Conservation (phyloP, 768 basidiomycete species). For the Tulasnella sp. region DNA sequence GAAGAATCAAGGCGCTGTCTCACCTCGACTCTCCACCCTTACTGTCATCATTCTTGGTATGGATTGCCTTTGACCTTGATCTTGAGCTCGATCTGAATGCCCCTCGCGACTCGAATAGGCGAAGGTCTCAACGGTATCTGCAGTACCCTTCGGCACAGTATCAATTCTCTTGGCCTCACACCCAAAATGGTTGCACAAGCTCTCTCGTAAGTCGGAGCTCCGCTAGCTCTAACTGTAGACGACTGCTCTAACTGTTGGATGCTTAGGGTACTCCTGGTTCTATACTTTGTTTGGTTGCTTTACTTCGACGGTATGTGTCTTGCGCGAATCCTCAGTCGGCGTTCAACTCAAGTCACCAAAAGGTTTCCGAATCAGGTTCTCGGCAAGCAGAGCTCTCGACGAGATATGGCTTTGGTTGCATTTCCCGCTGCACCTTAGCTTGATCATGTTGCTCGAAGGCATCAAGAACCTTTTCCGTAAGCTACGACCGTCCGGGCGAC, state of each 20-base stretch:
- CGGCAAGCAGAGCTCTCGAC: not conserved
- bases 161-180: not conserved
- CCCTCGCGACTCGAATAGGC: not conserved
- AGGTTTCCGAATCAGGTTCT: not conserved
- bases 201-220: not conserved
- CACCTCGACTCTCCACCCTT: not conserved
- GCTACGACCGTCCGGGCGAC: not conserved
- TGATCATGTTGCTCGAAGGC: not conserved
- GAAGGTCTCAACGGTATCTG: conserved; percentile 2
- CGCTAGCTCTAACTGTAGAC: too few relatives aligned
- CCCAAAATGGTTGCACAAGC: not conserved
- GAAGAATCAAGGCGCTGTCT: not conserved
- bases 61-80: not conserved
- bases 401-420: not conserved
- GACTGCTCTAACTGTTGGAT: too few relatives aligned
- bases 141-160: not conserved
- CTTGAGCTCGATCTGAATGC: not conserved
- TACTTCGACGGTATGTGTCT: not conserved
- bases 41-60: not conserved
- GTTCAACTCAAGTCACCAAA: too few relatives aligned
- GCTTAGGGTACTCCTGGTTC: not conserved
- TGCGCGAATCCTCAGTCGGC: too few relatives aligned
- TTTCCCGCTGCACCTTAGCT: not conserved
- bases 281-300: not conserved
- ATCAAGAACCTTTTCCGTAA: conserved; percentile 1